Evolutionary conservation across 2,329 filamentous ascomycete species (phyloP).

Genomic region (Aspergillus transmontanensis): DNA sequence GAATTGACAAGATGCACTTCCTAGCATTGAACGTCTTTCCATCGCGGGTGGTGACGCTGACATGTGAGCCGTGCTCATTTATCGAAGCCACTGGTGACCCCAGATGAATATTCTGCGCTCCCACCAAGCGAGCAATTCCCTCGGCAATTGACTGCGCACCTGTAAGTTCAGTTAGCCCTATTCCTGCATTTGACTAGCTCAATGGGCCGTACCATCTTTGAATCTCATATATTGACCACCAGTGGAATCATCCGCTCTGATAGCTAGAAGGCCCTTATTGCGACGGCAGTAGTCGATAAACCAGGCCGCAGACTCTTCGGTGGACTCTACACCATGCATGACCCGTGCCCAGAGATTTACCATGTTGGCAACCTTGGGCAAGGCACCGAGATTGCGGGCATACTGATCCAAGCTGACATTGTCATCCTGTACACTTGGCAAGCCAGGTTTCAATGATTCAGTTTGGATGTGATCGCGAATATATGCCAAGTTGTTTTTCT

Average conservation of each 20-base stretch:
- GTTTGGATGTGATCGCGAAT: conserved; percentile 42
- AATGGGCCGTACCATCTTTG: conserved; percentile 15
- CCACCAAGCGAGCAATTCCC: background rate
- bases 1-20: background rate
- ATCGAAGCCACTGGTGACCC: background rate
- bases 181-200: too few relatives aligned
- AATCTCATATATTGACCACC: conserved; percentile 42
- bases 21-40: background rate
- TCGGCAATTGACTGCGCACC: background rate
- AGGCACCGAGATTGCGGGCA: conserved; percentile 35
- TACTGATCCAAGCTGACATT: conserved; percentile 39
- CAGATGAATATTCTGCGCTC: background rate
- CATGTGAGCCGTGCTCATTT: background rate
- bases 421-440: conserved; percentile 32
- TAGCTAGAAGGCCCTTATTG: conserved; percentile 37
- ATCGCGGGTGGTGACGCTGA: background rate
- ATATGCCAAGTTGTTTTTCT: conserved; percentile 37
- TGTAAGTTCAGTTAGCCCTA: background rate
- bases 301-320: conserved; percentile 39
- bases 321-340: conserved; percentile 44
- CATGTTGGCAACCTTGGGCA: conserved; percentile 35
- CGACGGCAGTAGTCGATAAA: conserved; percentile 45
- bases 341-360: conserved; percentile 41
- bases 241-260: conserved; percentile 39
- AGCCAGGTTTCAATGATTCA: conserved; percentile 28